A percentile compares a stretch with the other conserved stretches of the same genome.
phyloP scores from a whole-genome alignment of 1,284 basidiomycete genomes.

The Rhodofomes roseus region DNA sequence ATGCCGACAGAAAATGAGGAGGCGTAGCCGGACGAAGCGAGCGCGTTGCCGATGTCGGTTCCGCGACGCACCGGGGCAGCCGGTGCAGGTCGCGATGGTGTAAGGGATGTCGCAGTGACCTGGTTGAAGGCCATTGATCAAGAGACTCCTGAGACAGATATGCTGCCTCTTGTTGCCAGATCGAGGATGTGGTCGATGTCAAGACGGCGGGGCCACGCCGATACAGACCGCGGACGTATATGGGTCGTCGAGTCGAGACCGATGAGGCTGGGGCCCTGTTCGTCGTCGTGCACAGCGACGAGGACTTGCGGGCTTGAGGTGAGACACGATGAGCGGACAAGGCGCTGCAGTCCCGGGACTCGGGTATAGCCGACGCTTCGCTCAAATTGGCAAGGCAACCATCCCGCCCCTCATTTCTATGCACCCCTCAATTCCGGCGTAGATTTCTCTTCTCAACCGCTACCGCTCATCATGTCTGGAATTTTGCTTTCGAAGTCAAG shows the following conservation, averaged over 20 bases:
- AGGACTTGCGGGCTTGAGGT: background rate
- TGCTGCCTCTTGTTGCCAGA: background rate
- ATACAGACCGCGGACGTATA: background rate
- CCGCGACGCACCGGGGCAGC: slow-evolving; percentile 54
- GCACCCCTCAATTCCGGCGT: background rate
- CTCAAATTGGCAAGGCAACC: slow-evolving; percentile 3
- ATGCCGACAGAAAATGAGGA: slow-evolving; percentile 50
- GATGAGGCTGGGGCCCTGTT: background rate
- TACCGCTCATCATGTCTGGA: background rate
- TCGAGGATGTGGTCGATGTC: background rate
- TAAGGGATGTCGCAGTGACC: slow-evolving; percentile 44
- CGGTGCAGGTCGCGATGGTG: slow-evolving; percentile 61
- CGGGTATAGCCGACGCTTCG: slow-evolving; percentile 1
- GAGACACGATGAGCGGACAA: slow-evolving; percentile 1
- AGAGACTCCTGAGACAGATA: background rate
- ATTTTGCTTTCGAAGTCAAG: no score
- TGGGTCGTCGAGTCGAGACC: background rate
- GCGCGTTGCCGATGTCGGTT: slow-evolving; percentile 38
- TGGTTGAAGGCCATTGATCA: slow-evolving; percentile 45
- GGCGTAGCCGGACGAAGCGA: slow-evolving; percentile 52
- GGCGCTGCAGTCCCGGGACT: background rate
- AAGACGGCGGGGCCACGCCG: background rate
- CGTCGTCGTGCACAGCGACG: slow-evolving; percentile 1
- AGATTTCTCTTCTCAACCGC: background rate
- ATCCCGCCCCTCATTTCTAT: background rate